Evolutionary conservation across 345 rosid species (phyloP), one percentile per base, ranked within the genome.

Genomic region (Eutrema heterophyllum): DNA sequence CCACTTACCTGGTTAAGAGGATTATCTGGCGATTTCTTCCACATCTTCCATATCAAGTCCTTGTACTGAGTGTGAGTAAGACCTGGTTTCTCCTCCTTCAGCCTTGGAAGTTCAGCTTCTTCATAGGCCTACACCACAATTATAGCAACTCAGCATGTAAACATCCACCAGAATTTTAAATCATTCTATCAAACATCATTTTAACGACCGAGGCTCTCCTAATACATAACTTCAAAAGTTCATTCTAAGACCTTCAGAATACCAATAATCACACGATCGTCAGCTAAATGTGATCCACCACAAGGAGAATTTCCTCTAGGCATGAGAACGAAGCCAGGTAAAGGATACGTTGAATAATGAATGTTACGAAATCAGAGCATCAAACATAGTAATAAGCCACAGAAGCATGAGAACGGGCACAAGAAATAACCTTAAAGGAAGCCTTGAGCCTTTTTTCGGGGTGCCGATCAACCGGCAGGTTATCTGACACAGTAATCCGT

Each of bases 11-110:
- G 98, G 80, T 95, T 95, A 54, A 92, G 97, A 59, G 98, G 99
- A 79, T 95, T 95, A 73, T 95, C 99, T 0, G 98, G 98, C 55
- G 99, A 95, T 80, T 95, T 95, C 87, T 95, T 95, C 99, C 99
- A 95, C 65, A 92, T 74, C 82, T 95, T 95, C 99, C 99, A 95
- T 75, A 95, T 82, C 92, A 95, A 75, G 82, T 87, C 99, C 84
- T 88, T 95, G 86, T 95, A 95, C 68, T 95, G 99, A 49, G 71
- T 92, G 74, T 90, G 99, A 48, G 98, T 92, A 66, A 95, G 97
- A 68, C 99, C 99, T 14, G 98, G 98, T 68, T 90, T 95, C 85
- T 95, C 99, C 65, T 82, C 96, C 83, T 88, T 95, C 57, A 95
- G 86, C 85, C 58, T 85, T 1, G 97, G 97, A 50, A 95, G 89